Evolutionary conservation across 2,329 filamentous ascomycete genomes (phyloP).

Genomic region (Helotiales sp.): DNA sequence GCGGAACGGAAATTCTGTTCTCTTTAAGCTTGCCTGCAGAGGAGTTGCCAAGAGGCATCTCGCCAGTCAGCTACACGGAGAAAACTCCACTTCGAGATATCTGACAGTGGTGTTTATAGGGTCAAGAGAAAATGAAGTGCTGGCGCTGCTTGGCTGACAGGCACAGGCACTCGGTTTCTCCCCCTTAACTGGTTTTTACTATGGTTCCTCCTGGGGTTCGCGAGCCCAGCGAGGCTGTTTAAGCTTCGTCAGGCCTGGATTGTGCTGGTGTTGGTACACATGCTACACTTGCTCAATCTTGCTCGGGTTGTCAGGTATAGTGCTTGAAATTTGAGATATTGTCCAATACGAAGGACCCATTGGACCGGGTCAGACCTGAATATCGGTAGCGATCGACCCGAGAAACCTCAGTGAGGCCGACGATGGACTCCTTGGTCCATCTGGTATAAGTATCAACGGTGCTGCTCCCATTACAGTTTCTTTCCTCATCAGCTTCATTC

Average conservation of each 20-base stretch:
- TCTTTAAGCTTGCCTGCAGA: neutral
- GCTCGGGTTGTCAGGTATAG: neutral
- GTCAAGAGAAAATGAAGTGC: neutral
- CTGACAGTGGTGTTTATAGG: neutral
- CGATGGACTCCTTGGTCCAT: neutral
- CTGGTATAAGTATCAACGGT: neutral
- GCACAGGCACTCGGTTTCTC: neutral
- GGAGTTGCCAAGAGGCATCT: neutral
- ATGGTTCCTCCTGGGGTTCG: neutral
- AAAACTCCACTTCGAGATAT: neutral
- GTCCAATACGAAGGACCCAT: neutral
- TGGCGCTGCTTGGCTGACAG: neutral
- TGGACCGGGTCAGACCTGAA: neutral
- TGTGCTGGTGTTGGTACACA: neutral
- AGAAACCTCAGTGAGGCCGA: neutral
- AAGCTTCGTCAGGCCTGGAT: neutral
- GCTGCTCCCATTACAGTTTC: neutral
- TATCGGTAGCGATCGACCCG: neutral
- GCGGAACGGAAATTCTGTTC: constrained; percentile 8
- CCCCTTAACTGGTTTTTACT: neutral
- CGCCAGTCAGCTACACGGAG: neutral
- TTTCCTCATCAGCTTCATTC: constrained; percentile 8
- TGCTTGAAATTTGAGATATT: constrained; percentile 9
- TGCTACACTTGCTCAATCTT: neutral
- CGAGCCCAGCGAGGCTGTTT: neutral